These are phyloP conservation scores for Zancudomyces culisetae DNA, from an alignment of 371 early-diverging fungal species.

Conservation along the genomic window DNA sequence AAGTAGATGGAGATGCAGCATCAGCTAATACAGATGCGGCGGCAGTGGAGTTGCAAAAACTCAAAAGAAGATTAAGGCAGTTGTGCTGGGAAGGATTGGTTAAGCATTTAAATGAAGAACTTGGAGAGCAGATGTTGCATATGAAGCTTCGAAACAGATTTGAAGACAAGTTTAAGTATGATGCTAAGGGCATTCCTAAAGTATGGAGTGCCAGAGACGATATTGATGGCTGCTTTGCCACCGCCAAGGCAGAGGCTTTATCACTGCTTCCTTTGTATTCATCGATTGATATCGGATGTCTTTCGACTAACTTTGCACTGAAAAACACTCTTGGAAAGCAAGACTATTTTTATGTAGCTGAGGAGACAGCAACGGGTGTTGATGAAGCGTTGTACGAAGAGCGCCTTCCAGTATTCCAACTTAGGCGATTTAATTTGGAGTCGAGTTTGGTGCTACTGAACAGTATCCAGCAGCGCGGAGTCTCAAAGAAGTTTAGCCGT, in stretches of 20 bases:
- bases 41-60: conserved; percentile 2
- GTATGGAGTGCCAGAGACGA: conserved; percentile 90
- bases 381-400: background rate
- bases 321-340: conserved; percentile 1
- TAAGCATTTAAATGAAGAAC: conserved; percentile 57
- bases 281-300: background rate
- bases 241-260: conserved; percentile 45
- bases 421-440: conserved; percentile 30
- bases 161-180: conserved; percentile 84
- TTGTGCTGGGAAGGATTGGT: conserved; percentile 49
- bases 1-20: background rate
- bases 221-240: conserved; percentile 66
- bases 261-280: conserved; percentile 35
- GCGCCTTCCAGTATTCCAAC: background rate
- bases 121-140: conserved; percentile 55
- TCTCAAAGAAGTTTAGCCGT: conserved; percentile 61
- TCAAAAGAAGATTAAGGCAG: background rate
- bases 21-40: background rate
- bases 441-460: conserved; percentile 40
- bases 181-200: conserved; percentile 73
- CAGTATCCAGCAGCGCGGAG: conserved; percentile 46
- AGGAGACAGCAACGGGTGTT: background rate
- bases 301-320: background rate
- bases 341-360: background rate
- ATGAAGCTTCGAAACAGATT: conserved; percentile 56